A percentile compares a stretch with the other conserved stretches of the same genome.
phyloP scores from a whole-genome alignment of 495 filamentous ascomycete species.

The Aspergillus mulundensis region DNA sequence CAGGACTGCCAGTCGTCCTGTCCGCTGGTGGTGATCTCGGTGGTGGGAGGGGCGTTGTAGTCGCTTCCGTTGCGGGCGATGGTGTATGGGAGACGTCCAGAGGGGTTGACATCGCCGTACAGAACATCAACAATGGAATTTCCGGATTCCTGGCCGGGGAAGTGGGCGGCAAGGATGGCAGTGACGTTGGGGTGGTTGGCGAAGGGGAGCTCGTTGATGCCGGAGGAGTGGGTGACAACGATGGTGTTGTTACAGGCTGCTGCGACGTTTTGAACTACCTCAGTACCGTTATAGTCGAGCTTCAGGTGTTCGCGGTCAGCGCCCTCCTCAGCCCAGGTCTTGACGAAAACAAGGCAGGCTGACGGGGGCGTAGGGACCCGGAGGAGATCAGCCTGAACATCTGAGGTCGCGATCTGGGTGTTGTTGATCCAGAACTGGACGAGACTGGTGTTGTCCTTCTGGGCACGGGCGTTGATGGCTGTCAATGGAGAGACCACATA shows the following conservation, averaged over 20 bases:
- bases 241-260: slow-evolving; percentile 3
- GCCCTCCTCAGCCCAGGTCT: slow-evolving; percentile 26
- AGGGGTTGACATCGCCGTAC: slow-evolving; percentile 68
- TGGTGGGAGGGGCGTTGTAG: slow-evolving; percentile 42
- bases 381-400: slow-evolving; percentile 36
- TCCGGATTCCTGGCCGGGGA: slow-evolving; percentile 76
- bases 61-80: slow-evolving; percentile 67
- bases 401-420: slow-evolving; percentile 26
- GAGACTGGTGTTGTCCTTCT: background rate
- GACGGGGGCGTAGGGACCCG: slow-evolving; percentile 42
- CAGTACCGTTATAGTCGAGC: background rate
- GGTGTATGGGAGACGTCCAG: slow-evolving; percentile 74
- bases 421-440: slow-evolving; percentile 38
- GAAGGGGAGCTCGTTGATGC: slow-evolving; percentile 22
- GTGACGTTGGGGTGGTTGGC: slow-evolving; percentile 59
- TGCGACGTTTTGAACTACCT: background rate
- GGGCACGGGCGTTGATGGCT: slow-evolving; percentile 1
- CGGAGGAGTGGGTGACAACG: slow-evolving; percentile 6
- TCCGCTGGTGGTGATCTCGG: slow-evolving; percentile 34
- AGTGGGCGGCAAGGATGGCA: slow-evolving; percentile 67
- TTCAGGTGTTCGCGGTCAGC: background rate
- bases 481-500: background rate
- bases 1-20: slow-evolving; percentile 64
- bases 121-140: slow-evolving; percentile 69
- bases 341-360: slow-evolving; percentile 57